Evolutionary conservation across 2,329 filamentous ascomycete species (phyloP).

Genomic region (Neofusicoccum kwambonambiense): DNA sequence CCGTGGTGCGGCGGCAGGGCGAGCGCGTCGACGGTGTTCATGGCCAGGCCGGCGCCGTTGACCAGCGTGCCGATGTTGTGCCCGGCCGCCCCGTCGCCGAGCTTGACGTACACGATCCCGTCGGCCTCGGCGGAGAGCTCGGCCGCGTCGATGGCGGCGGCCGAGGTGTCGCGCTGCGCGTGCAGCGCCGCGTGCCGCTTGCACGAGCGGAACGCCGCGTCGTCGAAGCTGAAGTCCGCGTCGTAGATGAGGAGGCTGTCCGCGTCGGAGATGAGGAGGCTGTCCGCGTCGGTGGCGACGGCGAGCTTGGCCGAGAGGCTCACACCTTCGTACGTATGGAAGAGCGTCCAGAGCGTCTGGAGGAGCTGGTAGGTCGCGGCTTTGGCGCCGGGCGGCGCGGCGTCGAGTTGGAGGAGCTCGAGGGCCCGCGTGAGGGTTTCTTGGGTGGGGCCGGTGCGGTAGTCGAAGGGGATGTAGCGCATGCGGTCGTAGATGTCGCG

Average conservation of each 20-base stretch:
- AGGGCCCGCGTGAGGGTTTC: constrained; percentile 44
- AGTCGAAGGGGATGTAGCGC: constrained; percentile 62
- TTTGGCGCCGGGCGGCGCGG: constrained; percentile 44
- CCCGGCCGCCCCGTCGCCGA: constrained; percentile 40
- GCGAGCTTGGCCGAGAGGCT: constrained; percentile 55
- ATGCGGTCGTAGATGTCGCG: constrained; percentile 44
- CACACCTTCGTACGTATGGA: constrained; percentile 65
- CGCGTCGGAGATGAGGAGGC: constrained; percentile 46
- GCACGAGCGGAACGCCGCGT: constrained; percentile 64
- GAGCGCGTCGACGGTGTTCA: constrained; percentile 86
- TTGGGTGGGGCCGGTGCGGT: constrained; percentile 45
- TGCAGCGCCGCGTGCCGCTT: constrained; percentile 63
- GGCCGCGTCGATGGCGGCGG: constrained; percentile 48
- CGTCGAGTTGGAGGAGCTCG: constrained; percentile 54
- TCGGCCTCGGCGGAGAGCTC: constrained; percentile 64
- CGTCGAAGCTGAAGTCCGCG: constrained; percentile 66
- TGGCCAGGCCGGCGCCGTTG: constrained; percentile 84
- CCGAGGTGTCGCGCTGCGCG: constrained; percentile 51
- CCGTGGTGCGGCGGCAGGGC: constrained; percentile 56
- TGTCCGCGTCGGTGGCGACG: constrained; percentile 35
- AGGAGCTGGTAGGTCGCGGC: constrained; percentile 52
- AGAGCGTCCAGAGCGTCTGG: constrained; percentile 57
- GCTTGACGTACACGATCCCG: constrained; percentile 77
- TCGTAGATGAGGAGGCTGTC: constrained; percentile 51
- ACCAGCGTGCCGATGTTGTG: constrained; percentile 76